These are phyloP conservation scores for Vitis hybrid DNA, from an alignment of 177 flowering plant species.

Conservation along the genomic window DNA sequence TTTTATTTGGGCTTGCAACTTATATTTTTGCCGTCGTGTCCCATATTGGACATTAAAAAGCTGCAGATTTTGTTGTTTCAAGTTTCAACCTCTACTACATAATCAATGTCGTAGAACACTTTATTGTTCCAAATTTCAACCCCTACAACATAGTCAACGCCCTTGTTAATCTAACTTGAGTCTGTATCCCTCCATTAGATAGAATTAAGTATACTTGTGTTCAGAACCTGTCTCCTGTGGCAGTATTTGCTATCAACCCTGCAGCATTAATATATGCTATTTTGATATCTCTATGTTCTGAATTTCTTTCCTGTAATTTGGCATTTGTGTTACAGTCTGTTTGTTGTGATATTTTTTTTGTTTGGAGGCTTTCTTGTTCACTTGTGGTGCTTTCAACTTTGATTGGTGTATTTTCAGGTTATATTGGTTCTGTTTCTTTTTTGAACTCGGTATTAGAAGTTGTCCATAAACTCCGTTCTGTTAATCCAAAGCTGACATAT, in stretches of 20 bases:
- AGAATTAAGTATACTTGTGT: not conserved
- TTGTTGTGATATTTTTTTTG: not conserved
- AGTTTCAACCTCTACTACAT: no score
- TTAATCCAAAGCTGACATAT: constrained; percentile 81
- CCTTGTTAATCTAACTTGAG: not conserved
- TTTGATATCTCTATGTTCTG: not conserved
- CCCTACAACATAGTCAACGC: not conserved
- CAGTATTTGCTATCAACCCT: not conserved
- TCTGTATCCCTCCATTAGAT: not conserved
- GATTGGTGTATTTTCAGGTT: constrained; percentile 58
- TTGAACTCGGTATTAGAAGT: constrained; percentile 77
- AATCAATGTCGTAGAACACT: no score
- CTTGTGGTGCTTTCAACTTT: not conserved
- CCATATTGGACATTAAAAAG: no score
- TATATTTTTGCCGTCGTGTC: no score
- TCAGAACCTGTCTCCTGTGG: not conserved
- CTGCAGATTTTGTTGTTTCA: no score
- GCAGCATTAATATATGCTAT: not conserved
- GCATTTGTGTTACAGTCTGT: not conserved
- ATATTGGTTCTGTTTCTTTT: constrained; percentile 97
- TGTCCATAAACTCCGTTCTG: constrained; percentile 71
- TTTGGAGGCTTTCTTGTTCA: not conserved
- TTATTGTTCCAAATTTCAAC: no score
- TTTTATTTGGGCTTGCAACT: no score
- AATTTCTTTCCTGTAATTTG: not conserved